Evolutionary conservation across 2,329 filamentous ascomycete genomes (phyloP), one percentile per base, ranked within the genome.

Genomic region (Leptographium lundbergii): DNA sequence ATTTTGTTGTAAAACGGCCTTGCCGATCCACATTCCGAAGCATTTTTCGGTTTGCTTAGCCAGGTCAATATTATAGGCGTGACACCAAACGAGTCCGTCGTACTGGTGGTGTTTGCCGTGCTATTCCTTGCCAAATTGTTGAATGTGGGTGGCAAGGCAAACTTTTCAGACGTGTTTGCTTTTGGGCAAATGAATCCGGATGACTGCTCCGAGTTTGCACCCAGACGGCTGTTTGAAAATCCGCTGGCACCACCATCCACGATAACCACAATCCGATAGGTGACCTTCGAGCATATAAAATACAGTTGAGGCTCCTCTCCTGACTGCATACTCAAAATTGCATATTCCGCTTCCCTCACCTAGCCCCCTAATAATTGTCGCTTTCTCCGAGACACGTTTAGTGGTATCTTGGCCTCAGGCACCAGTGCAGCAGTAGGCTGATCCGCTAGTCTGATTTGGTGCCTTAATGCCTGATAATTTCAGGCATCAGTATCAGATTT

Each of bases 401-500:
- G 36, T 54, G 24, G 4, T 25, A 11, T 24, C 24, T 2, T 24
- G 52, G 52, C 52, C 52, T 54, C 32, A 54, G 52, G 52, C 52
- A 54, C 32, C 24, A 54, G 24, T 42, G 32, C 52, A 54, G 32
- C 32, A 17, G 34, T 25, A 39, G 14, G 34, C n/a, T 14, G 13
- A 6, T 14, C 17, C 25, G 10, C 52, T 54, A 54, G 24, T 34
- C 32, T 9, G 32, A 39, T 54, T 22, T 6, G 32, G 52, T 17
- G 42, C 42, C 32, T 51, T 54, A 48, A 63, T 55, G 13, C n/a
- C 65, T 64, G 65, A 3, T 58, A 7, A 22, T 11, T 1, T 54
- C 7, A 65, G 62, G 61, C 56, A 53, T 2, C 64, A 60, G 66
- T 66, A 63, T 61, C 42, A 60, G 39, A 66, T 60, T 59, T 67